These are phyloP conservation scores for Sequoiadendron giganteum DNA, from an alignment of 75 land plant genomes.

Conservation along the genomic window DNA sequence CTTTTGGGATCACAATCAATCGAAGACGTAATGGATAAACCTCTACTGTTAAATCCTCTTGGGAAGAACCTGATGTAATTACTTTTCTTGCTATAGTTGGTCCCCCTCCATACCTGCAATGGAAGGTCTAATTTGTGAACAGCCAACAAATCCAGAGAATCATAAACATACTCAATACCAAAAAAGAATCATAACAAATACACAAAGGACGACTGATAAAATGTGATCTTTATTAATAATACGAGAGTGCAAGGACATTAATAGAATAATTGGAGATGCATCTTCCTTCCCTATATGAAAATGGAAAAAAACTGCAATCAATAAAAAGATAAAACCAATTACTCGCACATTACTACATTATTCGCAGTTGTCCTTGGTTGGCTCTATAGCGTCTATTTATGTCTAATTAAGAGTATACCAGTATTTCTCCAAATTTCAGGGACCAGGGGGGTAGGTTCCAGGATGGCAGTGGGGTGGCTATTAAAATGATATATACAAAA, in stretches of 20 bases:
- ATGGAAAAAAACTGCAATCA: background rate
- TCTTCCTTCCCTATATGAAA: background rate
- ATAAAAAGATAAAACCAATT: background rate
- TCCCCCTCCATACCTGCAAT: constrained; percentile 90
- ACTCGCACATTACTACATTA: background rate
- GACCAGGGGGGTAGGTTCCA: no score
- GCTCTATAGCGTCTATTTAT: background rate
- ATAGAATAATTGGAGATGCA: background rate
- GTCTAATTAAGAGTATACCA: no score
- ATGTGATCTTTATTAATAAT: background rate
- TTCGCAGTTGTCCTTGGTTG: background rate
- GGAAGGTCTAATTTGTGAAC: constrained; percentile 10
- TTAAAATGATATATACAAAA: no score
- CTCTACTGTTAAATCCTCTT: constrained; percentile 66
- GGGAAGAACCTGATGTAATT: constrained; percentile 62
- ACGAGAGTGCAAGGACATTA: background rate
- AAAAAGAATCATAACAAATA: background rate
- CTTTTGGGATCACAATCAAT: constrained; percentile 47
- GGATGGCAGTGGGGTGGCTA: no score
- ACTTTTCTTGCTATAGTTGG: constrained; percentile 75
- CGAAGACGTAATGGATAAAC: constrained; percentile 72
- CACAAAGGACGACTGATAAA: background rate
- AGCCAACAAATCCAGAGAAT: background rate
- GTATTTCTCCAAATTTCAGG: no score
- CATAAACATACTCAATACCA: background rate